A percentile compares a stretch with the other conserved stretches of the same genome.
These are phyloP conservation scores for Rosa persica DNA, from an alignment of 306 rosid species.

Conservation along the genomic window DNA sequence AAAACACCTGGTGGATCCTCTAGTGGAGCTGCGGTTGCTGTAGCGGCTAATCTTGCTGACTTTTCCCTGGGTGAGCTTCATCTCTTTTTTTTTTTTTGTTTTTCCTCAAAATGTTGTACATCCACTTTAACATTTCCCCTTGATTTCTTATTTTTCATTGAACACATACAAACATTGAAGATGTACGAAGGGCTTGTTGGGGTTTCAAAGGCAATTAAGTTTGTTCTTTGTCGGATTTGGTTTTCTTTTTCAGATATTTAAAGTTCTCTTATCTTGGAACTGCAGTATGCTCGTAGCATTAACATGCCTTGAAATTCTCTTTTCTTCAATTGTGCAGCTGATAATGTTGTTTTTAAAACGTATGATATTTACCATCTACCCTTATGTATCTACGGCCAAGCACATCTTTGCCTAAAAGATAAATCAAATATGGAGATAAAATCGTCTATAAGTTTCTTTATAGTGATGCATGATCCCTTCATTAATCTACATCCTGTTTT, in stretches of 20 bases:
- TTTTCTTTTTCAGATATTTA: not conserved
- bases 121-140: not conserved
- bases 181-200: not conserved
- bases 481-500: not conserved
- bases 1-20: conserved; percentile 89
- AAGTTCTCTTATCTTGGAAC: not conserved
- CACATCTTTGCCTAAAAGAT: not conserved
- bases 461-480: not conserved
- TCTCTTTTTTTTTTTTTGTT: not conserved
- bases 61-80: conserved; percentile 78
- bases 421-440: not conserved
- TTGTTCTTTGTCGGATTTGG: not conserved
- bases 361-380: not conserved
- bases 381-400: not conserved
- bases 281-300: not conserved
- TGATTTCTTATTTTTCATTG: not conserved
- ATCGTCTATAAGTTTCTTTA: not conserved
- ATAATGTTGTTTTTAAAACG: not conserved
- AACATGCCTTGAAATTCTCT: not conserved
- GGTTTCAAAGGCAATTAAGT: not conserved
- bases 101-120: not conserved
- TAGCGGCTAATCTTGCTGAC: conserved; percentile 82
- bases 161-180: not conserved
- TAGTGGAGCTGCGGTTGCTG: conserved; percentile 94
- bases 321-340: not conserved